Conservation (phyloP, 352 stramenopile species). For the Phytophthora parvispora region DNA sequence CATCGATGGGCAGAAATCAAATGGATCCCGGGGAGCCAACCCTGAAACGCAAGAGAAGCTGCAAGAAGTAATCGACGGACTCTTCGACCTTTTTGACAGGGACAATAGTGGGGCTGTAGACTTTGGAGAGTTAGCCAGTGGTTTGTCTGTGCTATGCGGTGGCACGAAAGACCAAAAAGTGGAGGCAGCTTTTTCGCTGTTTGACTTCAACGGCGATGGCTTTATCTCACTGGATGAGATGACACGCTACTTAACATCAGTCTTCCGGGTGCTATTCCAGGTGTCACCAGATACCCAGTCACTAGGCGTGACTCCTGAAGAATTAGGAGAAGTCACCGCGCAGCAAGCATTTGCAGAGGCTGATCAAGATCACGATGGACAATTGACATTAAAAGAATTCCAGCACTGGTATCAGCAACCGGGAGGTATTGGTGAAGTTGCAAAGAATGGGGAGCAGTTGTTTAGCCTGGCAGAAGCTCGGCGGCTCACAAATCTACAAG, state of each 20-base stretch:
- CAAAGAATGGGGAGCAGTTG: constrained; percentile 83
- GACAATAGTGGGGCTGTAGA: constrained; percentile 82
- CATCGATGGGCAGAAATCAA: constrained; percentile 47
- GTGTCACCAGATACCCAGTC: constrained; percentile 74
- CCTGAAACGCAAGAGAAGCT: constrained; percentile 56
- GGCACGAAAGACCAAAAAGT: constrained; percentile 91
- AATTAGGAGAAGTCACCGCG: constrained; percentile 83
- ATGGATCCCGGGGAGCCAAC: constrained; percentile 5
- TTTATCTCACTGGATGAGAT: constrained; percentile 92
- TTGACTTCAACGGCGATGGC: constrained; percentile 92
- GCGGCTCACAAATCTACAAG: constrained; percentile 81
- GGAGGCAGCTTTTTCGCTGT: constrained; percentile 84
- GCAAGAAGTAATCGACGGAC: constrained; percentile 63
- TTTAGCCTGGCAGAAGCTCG: constrained; percentile 79
- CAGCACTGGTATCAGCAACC: constrained; percentile 87
- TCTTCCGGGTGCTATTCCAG: constrained; percentile 90
- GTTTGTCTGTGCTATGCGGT: constrained; percentile 84
- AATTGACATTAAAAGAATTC: constrained; percentile 89
- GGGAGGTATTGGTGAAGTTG: constrained; percentile 76
- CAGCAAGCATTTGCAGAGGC: constrained; percentile 83
- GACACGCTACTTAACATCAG: constrained; percentile 88
- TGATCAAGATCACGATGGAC: constrained; percentile 76
- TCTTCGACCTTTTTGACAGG: constrained; percentile 88
- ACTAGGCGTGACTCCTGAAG: constrained; percentile 73
- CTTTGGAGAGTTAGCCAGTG: constrained; percentile 87